Conservation (phyloP, 768 basidiomycete genomes). For the Russula ochroleuca region DNA sequence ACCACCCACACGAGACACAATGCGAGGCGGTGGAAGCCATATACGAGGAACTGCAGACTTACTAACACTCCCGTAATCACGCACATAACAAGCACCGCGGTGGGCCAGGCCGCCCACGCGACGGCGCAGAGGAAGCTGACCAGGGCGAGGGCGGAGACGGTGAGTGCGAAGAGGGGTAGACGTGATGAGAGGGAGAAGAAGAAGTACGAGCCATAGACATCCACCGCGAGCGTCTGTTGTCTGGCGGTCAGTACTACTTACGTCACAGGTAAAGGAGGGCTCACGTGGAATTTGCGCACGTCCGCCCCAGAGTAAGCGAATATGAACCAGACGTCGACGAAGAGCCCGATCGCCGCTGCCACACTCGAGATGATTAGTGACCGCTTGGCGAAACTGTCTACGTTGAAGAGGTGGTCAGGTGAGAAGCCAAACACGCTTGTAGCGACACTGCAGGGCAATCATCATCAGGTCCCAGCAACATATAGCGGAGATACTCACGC, state of each 20-base stretch:
- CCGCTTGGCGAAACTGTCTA: conserved; percentile 44
- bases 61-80: conserved; percentile 55
- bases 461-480: conserved; percentile 9
- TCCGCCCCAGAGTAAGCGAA: conserved; percentile 56
- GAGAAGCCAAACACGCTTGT: conserved; percentile 61
- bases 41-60: conserved; percentile 61
- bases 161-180: conserved; percentile 58
- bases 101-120: conserved; percentile 61
- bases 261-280: conserved; percentile 27
- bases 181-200: conserved; percentile 68
- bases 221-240: conserved; percentile 45
- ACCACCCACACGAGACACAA: conserved; percentile 16
- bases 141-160: conserved; percentile 51
- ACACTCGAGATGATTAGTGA: conserved; percentile 57
- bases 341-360: conserved; percentile 60
- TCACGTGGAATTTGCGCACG: conserved; percentile 50
- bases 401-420: conserved; percentile 46
- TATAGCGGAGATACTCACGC: conserved; percentile 39
- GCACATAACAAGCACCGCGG: conserved; percentile 55
- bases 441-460: conserved; percentile 35
- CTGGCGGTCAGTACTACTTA: not conserved
- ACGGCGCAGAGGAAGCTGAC: conserved; percentile 58
- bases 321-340: conserved; percentile 61
- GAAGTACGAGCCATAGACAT: conserved; percentile 56
- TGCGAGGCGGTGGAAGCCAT: conserved; percentile 16